A percentile compares a stretch with the other conserved stretches of the same genome.
phyloP scores from a whole-genome alignment of 371 early-diverging fungal species.

The Pancytospora epiphaga region DNA sequence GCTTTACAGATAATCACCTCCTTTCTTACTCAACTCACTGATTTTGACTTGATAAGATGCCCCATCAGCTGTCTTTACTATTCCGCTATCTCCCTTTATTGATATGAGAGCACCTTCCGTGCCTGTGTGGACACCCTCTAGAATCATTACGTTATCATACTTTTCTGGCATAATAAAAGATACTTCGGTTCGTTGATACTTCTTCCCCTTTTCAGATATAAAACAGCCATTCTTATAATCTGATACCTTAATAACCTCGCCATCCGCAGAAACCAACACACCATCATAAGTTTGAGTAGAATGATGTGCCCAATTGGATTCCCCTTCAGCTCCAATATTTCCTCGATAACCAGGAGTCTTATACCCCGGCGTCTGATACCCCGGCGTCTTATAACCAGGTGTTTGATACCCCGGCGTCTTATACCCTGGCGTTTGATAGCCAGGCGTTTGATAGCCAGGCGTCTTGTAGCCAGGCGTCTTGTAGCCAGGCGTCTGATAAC shows the following conservation, averaged over 20 bases:
- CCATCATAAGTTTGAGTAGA: conserved; percentile 18
- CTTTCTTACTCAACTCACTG: conserved; percentile 19
- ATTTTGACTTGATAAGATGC: conserved; percentile 23
- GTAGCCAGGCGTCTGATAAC: conserved; percentile 24
- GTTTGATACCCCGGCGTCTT: conserved; percentile 28
- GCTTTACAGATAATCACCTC: too few relatives aligned
- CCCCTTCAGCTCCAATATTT: conserved; percentile 9
- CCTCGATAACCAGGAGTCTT: conserved; percentile 23
- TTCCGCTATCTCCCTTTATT: conserved; percentile 69
- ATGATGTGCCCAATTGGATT: conserved; percentile 17
- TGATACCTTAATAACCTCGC: conserved; percentile 2
- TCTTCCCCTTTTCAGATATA: conserved; percentile 14
- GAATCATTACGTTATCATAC: conserved; percentile 68
- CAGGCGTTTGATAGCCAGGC: conserved; percentile 23
- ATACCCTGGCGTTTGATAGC: conserved; percentile 9
- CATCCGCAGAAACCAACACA: conserved; percentile 9
- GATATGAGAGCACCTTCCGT: conserved; percentile 68
- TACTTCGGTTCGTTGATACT: conserved; percentile 51
- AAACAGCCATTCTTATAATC: conserved; percentile 13
- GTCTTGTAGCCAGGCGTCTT: conserved; percentile 25
- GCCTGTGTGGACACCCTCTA: conserved; percentile 67
- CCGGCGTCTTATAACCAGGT: conserved; percentile 30
- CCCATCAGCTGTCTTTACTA: conserved; percentile 64
- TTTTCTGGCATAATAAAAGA: conserved; percentile 68
- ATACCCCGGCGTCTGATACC: conserved; percentile 32